Evolutionary conservation across 148 eudicot species (phyloP), one percentile per base, ranked within the genome.

Genomic region (Rhododendron simsii): DNA sequence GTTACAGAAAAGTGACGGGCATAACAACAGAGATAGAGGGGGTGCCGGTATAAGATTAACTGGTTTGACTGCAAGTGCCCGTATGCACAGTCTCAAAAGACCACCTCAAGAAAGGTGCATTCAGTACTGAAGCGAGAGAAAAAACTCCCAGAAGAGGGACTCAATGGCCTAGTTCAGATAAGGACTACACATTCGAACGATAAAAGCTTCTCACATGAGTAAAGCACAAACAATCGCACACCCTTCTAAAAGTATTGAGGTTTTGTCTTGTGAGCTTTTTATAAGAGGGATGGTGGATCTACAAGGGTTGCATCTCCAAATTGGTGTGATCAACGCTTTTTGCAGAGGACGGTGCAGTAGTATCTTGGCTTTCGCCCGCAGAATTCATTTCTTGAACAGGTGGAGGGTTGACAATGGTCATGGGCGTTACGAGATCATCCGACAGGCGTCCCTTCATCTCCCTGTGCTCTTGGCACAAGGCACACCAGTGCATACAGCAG

Each of bases 401-500:
- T 23, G 99, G 99, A 26, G 99, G 97, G 86, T 95, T 94, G 78
- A 95, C 92, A 14, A 93, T 87, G 8, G 98, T 94, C 95, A 90
- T 92, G 47, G 94, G 90, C 74, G 73, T 83, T 82, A 59, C 89
- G 39, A 84, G 9, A 30, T 92, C 92, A 65, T 95, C 98, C 11
- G 99, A 88, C 23, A 96, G 92, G 63, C 95, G 98, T n/a, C 89
- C 74, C 82, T 93, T 95, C 99, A 96, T 92, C 91, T 96, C 99
- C 89, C 99, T 85, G 90, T 96, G 99, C 92, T 96, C 99, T 86
- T 96, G 99, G 93, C 99, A 96, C 83, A 96, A 82, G 20, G 99
- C 99, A 87, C 99, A 96, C 96, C 98, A 95, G 87, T 96, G 99
- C 94, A 96, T 80, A 90, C 98, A 96, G 91, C 98, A 95, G 86